Evolutionary conservation across 1,139 yeast species (phyloP).

Genomic region (Chernovozyma aurita): DNA sequence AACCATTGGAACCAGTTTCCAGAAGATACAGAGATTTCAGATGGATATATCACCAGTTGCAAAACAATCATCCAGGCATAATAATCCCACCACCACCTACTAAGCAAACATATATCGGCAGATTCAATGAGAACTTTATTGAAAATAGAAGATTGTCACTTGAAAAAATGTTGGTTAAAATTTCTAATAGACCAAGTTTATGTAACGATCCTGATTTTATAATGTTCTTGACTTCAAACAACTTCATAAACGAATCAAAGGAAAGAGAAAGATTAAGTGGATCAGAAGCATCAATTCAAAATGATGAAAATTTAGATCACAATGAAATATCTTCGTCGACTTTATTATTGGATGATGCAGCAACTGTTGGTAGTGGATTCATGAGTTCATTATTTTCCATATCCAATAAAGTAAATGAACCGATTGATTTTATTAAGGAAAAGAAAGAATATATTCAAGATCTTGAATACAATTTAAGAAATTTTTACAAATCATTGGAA

Average conservation of each 20-base stretch:
- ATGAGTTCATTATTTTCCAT: slow-evolving; percentile 60
- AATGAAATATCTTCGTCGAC: slow-evolving; percentile 13
- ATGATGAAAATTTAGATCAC: slow-evolving; percentile 38
- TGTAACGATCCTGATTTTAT: slow-evolving; percentile 72
- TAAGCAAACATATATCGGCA: slow-evolving; percentile 81
- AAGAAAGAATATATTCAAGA: slow-evolving; percentile 67
- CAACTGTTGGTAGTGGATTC: slow-evolving; percentile 27
- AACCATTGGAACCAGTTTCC: slow-evolving; percentile 47
- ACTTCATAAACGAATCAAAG: slow-evolving; percentile 62
- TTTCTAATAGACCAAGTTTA: slow-evolving; percentile 51
- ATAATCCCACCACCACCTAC: slow-evolving; percentile 97
- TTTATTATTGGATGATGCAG: slow-evolving; percentile 7
- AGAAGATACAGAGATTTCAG: slow-evolving; percentile 79
- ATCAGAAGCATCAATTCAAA: slow-evolving; percentile 45
- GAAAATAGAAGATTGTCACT: slow-evolving; percentile 83
- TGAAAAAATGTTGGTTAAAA: slow-evolving; percentile 79
- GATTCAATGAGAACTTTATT: slow-evolving; percentile 82
- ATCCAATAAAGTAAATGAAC: slow-evolving; percentile 64
- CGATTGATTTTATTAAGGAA: slow-evolving; percentile 72
- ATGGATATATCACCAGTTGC: slow-evolving; percentile 87
- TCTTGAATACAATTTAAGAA: slow-evolving; percentile 68
- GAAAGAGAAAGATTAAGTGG: slow-evolving; percentile 58
- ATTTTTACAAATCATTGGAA: slow-evolving; percentile 69
- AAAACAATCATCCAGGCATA: slow-evolving; percentile 81
- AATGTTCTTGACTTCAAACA: slow-evolving; percentile 71